These are phyloP conservation scores for Saccharomyces jurei DNA, from an alignment of 805 yeast genomes.

Conservation along the genomic window DNA sequence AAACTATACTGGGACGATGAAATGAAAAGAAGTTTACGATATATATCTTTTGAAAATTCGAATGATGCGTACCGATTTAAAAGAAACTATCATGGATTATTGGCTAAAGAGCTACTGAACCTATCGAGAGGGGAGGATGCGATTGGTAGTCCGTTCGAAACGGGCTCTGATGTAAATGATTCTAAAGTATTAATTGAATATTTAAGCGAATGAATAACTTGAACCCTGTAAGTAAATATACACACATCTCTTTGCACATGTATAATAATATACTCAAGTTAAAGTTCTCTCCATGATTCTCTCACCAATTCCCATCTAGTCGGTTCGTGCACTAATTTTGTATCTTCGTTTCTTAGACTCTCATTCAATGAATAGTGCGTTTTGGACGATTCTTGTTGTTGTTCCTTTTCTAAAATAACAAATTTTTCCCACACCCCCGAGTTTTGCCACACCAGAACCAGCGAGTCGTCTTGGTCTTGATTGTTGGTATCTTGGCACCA, in stretches of 20 bases:
- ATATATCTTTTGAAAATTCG: constrained; percentile 34
- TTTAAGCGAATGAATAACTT: constrained; percentile 3
- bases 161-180: neutral
- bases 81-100: constrained; percentile 42
- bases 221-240: neutral
- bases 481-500: constrained; percentile 19
- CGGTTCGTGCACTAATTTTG: constrained; percentile 13
- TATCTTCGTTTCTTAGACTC: constrained; percentile 11
- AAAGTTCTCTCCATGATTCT: constrained; percentile 56
- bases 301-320: constrained; percentile 50
- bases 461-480: constrained; percentile 48
- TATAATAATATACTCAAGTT: constrained; percentile 26
- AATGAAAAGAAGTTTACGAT: constrained; percentile 17
- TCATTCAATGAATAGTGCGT: constrained; percentile 13
- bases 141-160: neutral
- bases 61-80: constrained; percentile 45
- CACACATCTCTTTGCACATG: neutral
- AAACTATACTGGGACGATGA: constrained; percentile 18
- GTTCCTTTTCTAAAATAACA: constrained; percentile 48
- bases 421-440: constrained; percentile 83
- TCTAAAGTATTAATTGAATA: constrained; percentile 19
- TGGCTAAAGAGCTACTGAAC: constrained; percentile 8
- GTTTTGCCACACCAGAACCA: constrained; percentile 68
- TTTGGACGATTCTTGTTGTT: constrained; percentile 4
- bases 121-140: neutral